phyloP scores from a whole-genome alignment of 495 filamentous ascomycete genomes.

The Immersiella caudata region DNA sequence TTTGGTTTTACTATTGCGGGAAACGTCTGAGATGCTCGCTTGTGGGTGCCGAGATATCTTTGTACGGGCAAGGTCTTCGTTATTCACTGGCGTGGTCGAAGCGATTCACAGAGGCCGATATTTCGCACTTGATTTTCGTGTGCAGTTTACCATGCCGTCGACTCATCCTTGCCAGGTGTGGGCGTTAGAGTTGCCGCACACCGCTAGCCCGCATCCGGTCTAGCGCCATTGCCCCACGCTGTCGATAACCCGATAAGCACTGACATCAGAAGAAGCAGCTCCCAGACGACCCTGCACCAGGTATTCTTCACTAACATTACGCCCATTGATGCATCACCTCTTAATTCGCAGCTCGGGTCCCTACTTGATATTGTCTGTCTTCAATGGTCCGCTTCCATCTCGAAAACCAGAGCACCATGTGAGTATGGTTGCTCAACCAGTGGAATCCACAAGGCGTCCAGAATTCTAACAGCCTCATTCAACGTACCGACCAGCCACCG shows the following conservation, averaged over 20 bases:
- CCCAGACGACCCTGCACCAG: too few relatives aligned
- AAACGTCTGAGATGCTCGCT: neutral
- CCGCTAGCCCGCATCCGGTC: conserved; percentile 19
- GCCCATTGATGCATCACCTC: too few relatives aligned
- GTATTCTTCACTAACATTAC: too few relatives aligned
- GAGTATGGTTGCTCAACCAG: too few relatives aligned
- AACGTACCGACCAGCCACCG: too few relatives aligned
- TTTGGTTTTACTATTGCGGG: neutral
- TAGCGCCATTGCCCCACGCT: conserved; percentile 31
- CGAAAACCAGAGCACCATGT: too few relatives aligned
- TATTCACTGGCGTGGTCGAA: neutral
- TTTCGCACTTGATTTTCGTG: conserved; percentile 39
- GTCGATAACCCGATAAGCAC: conserved; percentile 34
- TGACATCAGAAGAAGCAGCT: neutral
- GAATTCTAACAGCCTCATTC: too few relatives aligned
- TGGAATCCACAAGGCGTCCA: too few relatives aligned
- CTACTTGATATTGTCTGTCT: too few relatives aligned
- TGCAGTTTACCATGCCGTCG: conserved; percentile 31
- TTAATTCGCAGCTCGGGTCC: too few relatives aligned
- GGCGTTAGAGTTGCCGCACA: conserved; percentile 8
- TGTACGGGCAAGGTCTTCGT: neutral
- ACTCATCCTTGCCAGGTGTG: conserved; percentile 30
- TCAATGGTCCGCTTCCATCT: too few relatives aligned
- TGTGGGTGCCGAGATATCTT: neutral
- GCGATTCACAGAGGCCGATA: conserved; percentile 27